Evolutionary conservation across 2,329 filamentous ascomycete species (phyloP).

Genomic region (Apiospora marii): DNA sequence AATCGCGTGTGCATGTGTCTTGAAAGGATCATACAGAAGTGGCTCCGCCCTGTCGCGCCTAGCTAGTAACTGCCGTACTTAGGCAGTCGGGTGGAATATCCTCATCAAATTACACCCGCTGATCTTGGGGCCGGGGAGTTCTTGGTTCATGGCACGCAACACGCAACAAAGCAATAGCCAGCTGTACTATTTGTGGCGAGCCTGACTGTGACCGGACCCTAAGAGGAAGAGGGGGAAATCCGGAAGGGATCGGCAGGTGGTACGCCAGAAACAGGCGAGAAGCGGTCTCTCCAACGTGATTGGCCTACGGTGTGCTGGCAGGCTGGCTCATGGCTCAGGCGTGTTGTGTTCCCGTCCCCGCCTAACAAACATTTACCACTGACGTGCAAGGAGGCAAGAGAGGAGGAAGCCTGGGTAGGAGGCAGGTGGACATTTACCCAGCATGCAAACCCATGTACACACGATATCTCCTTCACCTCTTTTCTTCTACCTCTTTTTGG

Average conservation of each 20-base stretch:
- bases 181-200: slow-evolving; percentile 14
- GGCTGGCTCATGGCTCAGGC: neutral
- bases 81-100: neutral
- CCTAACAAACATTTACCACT: neutral
- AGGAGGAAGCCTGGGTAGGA: no score
- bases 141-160: no score
- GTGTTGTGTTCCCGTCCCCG: neutral
- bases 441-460: no score
- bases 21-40: neutral
- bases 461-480: no score
- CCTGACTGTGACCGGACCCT: neutral
- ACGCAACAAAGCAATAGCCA: neutral
- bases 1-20: neutral
- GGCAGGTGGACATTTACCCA: no score
- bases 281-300: neutral
- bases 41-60: neutral
- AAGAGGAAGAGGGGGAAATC: neutral
- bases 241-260: slow-evolving; percentile 14
- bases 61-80: slow-evolving; percentile 1
- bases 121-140: neutral
- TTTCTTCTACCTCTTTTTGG: neutral
- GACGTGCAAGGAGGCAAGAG: no score
- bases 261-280: neutral
- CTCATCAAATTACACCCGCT: neutral
- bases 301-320: neutral